Conservation (phyloP, 2,329 filamentous ascomycete genomes). For the Apiospora saccharicola region DNA sequence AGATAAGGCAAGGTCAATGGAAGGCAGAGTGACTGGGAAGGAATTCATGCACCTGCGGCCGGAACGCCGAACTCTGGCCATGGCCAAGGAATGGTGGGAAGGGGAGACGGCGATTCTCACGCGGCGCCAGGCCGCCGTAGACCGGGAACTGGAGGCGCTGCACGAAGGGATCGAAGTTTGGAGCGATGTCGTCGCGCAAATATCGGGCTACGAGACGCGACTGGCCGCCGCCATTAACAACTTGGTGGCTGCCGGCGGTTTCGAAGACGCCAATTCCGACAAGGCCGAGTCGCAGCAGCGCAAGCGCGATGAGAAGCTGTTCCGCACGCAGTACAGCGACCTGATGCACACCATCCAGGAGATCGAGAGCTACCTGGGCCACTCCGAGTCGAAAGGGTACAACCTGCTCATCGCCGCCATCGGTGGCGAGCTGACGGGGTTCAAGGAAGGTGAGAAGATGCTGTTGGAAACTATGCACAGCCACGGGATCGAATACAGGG, state of each 20-base stretch:
- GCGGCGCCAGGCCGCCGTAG: conserved; percentile 61
- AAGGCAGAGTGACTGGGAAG: conserved; percentile 21
- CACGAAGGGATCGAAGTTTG: conserved; percentile 73
- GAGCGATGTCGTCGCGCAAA: conserved; percentile 65
- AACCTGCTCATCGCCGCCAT: conserved; percentile 79
- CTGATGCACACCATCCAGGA: conserved; percentile 64
- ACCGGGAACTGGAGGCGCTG: conserved; percentile 69
- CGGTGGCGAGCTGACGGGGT: conserved; percentile 75
- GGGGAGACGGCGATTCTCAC: conserved; percentile 66
- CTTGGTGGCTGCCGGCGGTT: not conserved
- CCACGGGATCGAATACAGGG: conserved; percentile 24
- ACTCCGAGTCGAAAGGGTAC: conserved; percentile 71
- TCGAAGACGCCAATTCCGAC: conserved; percentile 28
- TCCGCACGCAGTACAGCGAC: conserved; percentile 57
- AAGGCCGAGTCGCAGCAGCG: conserved; percentile 42
- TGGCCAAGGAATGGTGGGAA: conserved; percentile 77
- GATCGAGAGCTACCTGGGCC: conserved; percentile 60
- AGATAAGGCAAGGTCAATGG: conserved; percentile 42
- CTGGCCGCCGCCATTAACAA: conserved; percentile 32
- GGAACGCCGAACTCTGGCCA: conserved; percentile 70
- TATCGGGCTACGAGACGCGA: conserved; percentile 68
- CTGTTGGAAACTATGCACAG: conserved; percentile 47
- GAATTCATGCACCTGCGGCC: conserved; percentile 69
- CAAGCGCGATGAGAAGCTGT: conserved; percentile 46
- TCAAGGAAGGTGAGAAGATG: conserved; percentile 65